These are phyloP conservation scores for Penicillium sp. DNA, from an alignment of 2,329 filamentous ascomycete species.

Conservation along the genomic window DNA sequence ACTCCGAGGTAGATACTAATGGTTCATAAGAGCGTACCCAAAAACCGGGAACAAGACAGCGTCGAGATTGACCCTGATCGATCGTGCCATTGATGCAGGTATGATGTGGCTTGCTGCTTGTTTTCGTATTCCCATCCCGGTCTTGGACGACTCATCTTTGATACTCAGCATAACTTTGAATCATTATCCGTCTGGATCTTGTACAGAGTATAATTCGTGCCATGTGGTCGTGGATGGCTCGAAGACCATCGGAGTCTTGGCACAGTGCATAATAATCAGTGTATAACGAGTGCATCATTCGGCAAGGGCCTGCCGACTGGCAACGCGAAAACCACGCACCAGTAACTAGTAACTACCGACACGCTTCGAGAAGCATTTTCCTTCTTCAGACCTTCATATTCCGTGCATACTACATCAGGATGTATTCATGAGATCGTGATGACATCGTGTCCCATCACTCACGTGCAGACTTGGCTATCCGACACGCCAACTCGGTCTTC, in stretches of 20 bases:
- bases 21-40: background rate
- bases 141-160: background rate
- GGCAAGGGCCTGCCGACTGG: constrained; percentile 14
- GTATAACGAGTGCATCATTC: constrained; percentile 6
- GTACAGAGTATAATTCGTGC: background rate
- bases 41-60: background rate
- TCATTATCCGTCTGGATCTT: background rate
- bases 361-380: background rate
- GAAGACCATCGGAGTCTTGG: constrained; percentile 2
- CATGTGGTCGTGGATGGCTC: background rate
- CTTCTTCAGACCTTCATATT: background rate
- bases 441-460: background rate
- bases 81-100: background rate
- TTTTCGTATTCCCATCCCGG: background rate
- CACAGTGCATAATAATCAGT: constrained; percentile 13
- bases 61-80: background rate
- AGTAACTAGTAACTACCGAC: background rate
- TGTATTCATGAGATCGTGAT: background rate
- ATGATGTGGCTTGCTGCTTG: constrained; percentile 1
- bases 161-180: background rate
- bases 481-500: background rate
- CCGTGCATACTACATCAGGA: too few relatives aligned
- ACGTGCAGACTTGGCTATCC: background rate
- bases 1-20: background rate
- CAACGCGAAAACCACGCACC: background rate